These are phyloP conservation scores for Telfairia occidentalis DNA, from an alignment of 331 rosid species.

Conservation along the genomic window DNA sequence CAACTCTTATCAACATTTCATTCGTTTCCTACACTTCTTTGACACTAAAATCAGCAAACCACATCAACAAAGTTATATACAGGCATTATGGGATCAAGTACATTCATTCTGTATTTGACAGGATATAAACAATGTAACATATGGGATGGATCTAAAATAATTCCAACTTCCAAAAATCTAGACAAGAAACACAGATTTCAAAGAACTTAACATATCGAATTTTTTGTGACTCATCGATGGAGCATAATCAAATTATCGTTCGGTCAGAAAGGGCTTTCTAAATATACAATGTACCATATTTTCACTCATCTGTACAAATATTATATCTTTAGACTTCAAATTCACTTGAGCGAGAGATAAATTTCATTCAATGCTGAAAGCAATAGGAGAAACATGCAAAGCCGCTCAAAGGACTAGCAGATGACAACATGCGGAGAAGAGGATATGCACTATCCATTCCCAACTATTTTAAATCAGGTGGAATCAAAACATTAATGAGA, in stretches of 20 bases:
- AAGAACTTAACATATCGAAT: neutral
- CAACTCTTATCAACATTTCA: neutral
- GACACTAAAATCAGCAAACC: neutral
- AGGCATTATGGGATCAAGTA: neutral
- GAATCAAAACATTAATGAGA: neutral
- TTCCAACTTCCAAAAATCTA: neutral
- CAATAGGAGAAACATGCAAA: neutral
- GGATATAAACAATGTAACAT: neutral
- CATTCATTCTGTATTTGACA: neutral
- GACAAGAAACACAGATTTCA: neutral
- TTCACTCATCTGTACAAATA: neutral
- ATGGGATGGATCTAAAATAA: neutral
- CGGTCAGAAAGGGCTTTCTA: neutral
- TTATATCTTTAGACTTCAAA: neutral
- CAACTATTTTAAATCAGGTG: neutral
- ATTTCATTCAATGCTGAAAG: slow-evolving; percentile 5
- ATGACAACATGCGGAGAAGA: neutral
- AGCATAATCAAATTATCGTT: neutral
- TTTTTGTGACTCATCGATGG: neutral
- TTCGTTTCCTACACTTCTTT: neutral
- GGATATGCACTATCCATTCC: neutral
- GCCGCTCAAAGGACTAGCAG: neutral
- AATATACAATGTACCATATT: neutral
- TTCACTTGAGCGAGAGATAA: neutral
- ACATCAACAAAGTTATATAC: neutral